Conservation (phyloP, 768 basidiomycete species). For the Mycena vulgaris region DNA sequence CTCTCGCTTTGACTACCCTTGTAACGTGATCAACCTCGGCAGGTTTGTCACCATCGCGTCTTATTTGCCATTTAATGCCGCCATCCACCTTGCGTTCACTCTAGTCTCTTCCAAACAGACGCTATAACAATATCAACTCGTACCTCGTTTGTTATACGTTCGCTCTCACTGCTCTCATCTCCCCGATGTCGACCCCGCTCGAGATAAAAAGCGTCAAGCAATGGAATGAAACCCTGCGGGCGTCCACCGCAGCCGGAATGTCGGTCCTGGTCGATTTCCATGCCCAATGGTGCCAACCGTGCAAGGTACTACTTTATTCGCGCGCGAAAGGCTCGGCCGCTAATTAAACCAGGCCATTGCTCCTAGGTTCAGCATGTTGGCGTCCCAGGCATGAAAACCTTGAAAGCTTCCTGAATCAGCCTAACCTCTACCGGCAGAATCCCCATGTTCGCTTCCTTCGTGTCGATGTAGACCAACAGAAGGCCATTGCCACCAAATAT, state of each 20-base stretch:
- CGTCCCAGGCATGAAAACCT: background rate
- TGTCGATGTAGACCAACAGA: slow-evolving; percentile 37
- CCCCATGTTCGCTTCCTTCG: slow-evolving; percentile 39
- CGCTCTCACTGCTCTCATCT: background rate
- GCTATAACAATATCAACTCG: too few species aligned
- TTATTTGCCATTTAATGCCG: background rate
- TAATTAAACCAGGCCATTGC: slow-evolving; percentile 29
- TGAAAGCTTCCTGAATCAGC: too few species aligned
- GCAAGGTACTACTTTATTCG: slow-evolving; percentile 30
- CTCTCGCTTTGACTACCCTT: too few species aligned
- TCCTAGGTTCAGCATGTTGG: slow-evolving; percentile 31
- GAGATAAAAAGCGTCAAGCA: slow-evolving; percentile 44
- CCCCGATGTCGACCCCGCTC: background rate
- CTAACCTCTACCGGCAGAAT: background rate
- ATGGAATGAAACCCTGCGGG: slow-evolving; percentile 56
- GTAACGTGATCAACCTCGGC: background rate
- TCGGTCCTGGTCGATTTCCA: slow-evolving; percentile 37
- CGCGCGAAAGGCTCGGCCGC: background rate
- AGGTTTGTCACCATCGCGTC: background rate
- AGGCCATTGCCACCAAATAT: slow-evolving; percentile 41
- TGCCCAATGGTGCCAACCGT: slow-evolving; percentile 40
- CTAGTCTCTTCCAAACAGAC: too few species aligned
- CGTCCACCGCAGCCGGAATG: slow-evolving; percentile 37
- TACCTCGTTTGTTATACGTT: background rate
- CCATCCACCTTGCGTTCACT: too few species aligned